A percentile compares a stretch with the other conserved stretches of the same genome.
phyloP scores from a whole-genome alignment of 306 rosid species.

The Gastrolobium bilobum region DNA sequence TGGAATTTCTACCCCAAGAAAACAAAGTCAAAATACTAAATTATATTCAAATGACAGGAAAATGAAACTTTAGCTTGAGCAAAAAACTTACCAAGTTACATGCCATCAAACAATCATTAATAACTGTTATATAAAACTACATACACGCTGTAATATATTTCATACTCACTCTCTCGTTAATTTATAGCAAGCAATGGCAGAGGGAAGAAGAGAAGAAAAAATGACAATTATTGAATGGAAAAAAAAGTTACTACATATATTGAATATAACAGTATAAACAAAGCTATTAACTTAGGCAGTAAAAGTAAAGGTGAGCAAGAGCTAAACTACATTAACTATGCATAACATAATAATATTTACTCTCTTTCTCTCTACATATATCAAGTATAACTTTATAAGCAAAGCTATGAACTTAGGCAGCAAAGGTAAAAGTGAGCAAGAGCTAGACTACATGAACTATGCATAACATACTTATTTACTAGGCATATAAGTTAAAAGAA shows the following conservation, averaged over 20 bases:
- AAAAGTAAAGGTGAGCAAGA: slow-evolving; percentile 6
- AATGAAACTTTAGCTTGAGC: background rate
- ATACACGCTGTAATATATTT: background rate
- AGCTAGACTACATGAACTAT: background rate
- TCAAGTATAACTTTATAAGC: background rate
- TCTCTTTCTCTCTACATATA: background rate
- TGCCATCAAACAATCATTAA: slow-evolving; percentile 9
- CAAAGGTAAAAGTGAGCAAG: background rate
- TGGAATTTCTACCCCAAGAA: background rate
- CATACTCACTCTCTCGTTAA: background rate
- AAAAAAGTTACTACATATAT: background rate
- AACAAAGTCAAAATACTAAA: background rate
- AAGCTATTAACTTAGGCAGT: background rate
- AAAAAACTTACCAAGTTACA: background rate
- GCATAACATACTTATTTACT: background rate
- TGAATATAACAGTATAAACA: background rate
- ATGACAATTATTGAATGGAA: background rate
- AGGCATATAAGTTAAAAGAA: background rate
- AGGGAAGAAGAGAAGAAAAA: background rate
- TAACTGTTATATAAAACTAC: background rate
- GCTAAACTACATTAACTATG: background rate
- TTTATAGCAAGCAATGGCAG: background rate
- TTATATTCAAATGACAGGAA: background rate
- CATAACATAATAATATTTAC: background rate
- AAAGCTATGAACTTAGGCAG: background rate